Evolutionary conservation across 495 filamentous ascomycete species (phyloP).

Genomic region (Podospora bellae-mahoneyi): DNA sequence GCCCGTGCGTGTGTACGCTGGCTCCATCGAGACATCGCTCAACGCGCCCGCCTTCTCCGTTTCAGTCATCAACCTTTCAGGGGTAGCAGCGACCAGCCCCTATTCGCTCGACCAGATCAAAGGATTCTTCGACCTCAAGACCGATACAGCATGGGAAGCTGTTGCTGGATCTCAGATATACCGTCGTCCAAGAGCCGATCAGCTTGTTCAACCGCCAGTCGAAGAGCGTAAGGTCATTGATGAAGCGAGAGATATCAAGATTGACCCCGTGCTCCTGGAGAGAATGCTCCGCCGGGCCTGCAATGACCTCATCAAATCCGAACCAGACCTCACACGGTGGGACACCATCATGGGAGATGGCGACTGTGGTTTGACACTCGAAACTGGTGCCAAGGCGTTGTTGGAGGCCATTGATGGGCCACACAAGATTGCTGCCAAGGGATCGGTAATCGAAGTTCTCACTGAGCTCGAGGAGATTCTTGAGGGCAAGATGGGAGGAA

Average conservation of each 20-base stretch:
- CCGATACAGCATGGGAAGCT: slow-evolving; percentile 52
- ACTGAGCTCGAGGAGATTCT: slow-evolving; percentile 54
- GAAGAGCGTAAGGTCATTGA: slow-evolving; percentile 34
- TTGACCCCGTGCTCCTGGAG: slow-evolving; percentile 46
- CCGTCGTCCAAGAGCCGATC: slow-evolving; percentile 39
- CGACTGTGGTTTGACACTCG: slow-evolving; percentile 60
- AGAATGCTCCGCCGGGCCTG: slow-evolving; percentile 51
- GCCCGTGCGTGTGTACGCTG: slow-evolving; percentile 42
- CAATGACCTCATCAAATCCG: slow-evolving; percentile 48
- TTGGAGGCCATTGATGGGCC: slow-evolving; percentile 37
- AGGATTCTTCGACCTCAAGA: slow-evolving; percentile 50
- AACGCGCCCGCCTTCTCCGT: slow-evolving; percentile 62
- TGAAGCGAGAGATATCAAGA: slow-evolving; percentile 38
- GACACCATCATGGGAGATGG: slow-evolving; percentile 65
- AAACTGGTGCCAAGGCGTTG: slow-evolving; percentile 43
- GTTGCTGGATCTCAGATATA: slow-evolving; percentile 38
- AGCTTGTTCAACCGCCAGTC: slow-evolving; percentile 40
- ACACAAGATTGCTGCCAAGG: slow-evolving; percentile 35
- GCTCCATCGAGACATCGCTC: slow-evolving; percentile 57
- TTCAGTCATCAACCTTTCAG: slow-evolving; percentile 56
- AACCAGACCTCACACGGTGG: slow-evolving; percentile 59
- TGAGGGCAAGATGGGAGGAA: slow-evolving; percentile 59
- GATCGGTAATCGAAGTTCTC: slow-evolving; percentile 50
- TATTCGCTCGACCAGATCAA: slow-evolving; percentile 51
- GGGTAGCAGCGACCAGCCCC: slow-evolving; percentile 38